Evolutionary conservation across 345 rosid genomes (phyloP).

Genomic region (Eucalyptus lansdowneana): DNA sequence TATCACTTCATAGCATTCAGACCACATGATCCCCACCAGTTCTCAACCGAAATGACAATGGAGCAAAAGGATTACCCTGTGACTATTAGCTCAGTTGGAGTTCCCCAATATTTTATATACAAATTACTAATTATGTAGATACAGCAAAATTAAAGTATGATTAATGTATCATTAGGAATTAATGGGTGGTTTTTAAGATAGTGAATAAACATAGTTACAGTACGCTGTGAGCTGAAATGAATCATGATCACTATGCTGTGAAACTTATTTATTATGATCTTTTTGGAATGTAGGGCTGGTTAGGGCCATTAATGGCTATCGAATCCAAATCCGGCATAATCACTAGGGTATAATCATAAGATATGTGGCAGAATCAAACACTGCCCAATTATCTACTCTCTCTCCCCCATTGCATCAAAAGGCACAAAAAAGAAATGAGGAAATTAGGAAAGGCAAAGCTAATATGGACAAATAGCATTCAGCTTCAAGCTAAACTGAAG

Average conservation of each 20-base stretch:
- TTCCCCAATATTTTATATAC: neutral
- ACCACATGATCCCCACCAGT: neutral
- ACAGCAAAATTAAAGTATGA: neutral
- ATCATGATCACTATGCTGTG: neutral
- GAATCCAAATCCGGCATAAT: neutral
- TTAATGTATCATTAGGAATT: neutral
- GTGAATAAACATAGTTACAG: neutral
- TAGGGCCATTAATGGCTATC: neutral
- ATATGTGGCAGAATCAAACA: neutral
- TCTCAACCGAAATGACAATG: neutral
- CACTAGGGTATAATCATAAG: neutral
- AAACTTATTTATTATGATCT: neutral
- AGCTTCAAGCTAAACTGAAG: neutral
- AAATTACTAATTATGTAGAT: neutral
- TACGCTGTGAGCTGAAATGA: neutral
- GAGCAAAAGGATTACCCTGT: neutral
- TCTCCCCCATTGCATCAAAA: neutral
- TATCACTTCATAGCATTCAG: neutral
- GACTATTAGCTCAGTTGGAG: neutral
- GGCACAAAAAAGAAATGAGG: neutral
- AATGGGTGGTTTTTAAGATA: neutral
- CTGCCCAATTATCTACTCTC: neutral
- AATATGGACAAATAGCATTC: neutral
- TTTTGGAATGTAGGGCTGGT: neutral
- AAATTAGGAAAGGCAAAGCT: neutral